Evolutionary conservation across 2,329 filamentous ascomycete species (phyloP).

Genomic region (Penicillium sp.): DNA sequence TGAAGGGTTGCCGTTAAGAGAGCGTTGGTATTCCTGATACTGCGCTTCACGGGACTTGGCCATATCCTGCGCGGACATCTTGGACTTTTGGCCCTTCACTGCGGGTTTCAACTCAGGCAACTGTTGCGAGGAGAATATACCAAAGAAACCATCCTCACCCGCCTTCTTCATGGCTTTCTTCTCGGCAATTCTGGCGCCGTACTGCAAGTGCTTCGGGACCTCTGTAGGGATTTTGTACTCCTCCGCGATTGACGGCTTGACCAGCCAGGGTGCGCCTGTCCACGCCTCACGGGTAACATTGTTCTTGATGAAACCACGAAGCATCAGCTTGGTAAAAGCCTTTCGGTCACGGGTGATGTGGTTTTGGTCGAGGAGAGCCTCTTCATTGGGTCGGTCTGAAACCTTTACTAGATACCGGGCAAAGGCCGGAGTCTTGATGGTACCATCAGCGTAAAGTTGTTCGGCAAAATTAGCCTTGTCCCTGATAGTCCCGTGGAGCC

Average conservation of each 20-base stretch:
- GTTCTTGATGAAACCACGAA: slow-evolving; percentile 91
- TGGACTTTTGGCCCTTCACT: slow-evolving; percentile 63
- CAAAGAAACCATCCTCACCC: slow-evolving; percentile 48
- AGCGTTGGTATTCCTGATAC: slow-evolving; percentile 47
- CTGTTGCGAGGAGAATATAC: slow-evolving; percentile 50
- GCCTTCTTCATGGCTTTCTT: slow-evolving; percentile 65
- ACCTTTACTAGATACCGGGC: slow-evolving; percentile 77
- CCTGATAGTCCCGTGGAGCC: slow-evolving; percentile 67
- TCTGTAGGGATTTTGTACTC: slow-evolving; percentile 83
- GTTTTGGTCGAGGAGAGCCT: slow-evolving; percentile 72
- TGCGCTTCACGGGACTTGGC: slow-evolving; percentile 44
- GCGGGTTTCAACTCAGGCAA: slow-evolving; percentile 70
- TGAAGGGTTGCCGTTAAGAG: slow-evolving; percentile 42
- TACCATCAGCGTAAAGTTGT: slow-evolving; percentile 59
- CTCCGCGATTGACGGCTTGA: slow-evolving; percentile 78
- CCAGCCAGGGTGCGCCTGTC: slow-evolving; percentile 94
- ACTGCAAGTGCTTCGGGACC: slow-evolving; percentile 73
- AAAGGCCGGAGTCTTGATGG: slow-evolving; percentile 60
- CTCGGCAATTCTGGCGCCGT: slow-evolving; percentile 73
- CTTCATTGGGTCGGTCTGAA: slow-evolving; percentile 61
- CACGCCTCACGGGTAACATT: slow-evolving; percentile 87
- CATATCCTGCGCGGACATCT: slow-evolving; percentile 45
- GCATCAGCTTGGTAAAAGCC: slow-evolving; percentile 87
- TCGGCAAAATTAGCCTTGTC: slow-evolving; percentile 75
- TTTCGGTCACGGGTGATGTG: slow-evolving; percentile 84